Conservation (phyloP, 345 rosid genomes). For the Gossypium arboreum region DNA sequence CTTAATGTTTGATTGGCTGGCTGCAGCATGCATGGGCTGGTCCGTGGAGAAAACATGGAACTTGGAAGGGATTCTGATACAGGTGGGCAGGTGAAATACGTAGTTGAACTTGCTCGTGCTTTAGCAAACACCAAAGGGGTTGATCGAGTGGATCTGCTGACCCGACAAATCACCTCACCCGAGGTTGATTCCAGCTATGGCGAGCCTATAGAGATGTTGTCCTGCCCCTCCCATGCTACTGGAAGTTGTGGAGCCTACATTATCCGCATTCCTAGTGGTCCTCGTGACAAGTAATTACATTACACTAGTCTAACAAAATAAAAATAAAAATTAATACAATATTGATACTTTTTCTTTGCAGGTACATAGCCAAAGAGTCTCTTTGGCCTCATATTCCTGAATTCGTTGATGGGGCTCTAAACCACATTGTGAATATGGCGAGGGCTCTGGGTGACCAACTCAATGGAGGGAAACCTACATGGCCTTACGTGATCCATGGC, state of each 20-base stretch:
- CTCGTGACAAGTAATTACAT: conserved; percentile 32
- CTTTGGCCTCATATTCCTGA: conserved; percentile 67
- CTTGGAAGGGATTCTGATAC: conserved; percentile 80
- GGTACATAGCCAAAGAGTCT: conserved; percentile 65
- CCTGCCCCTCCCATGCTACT: conserved; percentile 55
- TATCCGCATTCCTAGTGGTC: conserved; percentile 62
- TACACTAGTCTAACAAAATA: too few relatives aligned
- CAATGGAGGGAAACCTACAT: conserved; percentile 49
- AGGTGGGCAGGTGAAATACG: conserved; percentile 77
- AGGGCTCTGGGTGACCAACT: conserved; percentile 53
- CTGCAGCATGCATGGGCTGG: conserved; percentile 57
- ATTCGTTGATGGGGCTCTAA: conserved; percentile 57
- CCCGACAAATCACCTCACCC: conserved; percentile 59
- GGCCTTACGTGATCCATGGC: conserved; percentile 72
- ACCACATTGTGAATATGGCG: conserved; percentile 59
- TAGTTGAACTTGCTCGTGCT: conserved; percentile 68
- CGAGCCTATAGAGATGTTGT: conserved; percentile 79
- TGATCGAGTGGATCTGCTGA: conserved; percentile 59
- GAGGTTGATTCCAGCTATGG: conserved; percentile 68
- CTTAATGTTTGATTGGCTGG: not conserved
- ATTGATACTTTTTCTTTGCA: not conserved
- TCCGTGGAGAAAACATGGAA: conserved; percentile 82
- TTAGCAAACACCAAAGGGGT: conserved; percentile 53
- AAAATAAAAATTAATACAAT: too few relatives aligned
- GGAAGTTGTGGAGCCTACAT: conserved; percentile 68